Conservation (phyloP, 805 yeast genomes). For the Candida patagonica region DNA sequence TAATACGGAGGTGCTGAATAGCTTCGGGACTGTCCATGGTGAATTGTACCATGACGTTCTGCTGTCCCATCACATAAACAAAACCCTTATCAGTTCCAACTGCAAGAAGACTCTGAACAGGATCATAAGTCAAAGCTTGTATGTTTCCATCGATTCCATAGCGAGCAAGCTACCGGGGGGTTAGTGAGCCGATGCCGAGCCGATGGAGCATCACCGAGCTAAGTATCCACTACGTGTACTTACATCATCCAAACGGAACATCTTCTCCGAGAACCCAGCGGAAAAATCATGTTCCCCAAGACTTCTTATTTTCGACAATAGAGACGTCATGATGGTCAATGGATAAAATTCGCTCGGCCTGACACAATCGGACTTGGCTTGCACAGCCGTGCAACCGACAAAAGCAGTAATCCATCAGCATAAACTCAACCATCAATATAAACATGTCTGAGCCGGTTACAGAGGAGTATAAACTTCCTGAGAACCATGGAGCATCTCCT, state of each 20-base stretch:
- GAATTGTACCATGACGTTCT: conserved; percentile 63
- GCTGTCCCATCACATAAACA: conserved; percentile 75
- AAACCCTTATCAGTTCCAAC: conserved; percentile 63
- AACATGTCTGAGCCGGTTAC: conserved; percentile 1
- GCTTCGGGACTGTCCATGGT: conserved; percentile 36
- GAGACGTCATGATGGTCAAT: conserved; percentile 13
- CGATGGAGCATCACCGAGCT: background rate
- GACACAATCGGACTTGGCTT: background rate
- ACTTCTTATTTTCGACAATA: conserved; percentile 16
- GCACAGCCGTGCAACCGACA: background rate
- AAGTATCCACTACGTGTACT: conserved; percentile 8
- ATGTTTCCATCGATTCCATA: conserved; percentile 62
- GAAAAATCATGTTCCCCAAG: conserved; percentile 25
- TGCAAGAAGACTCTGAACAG: conserved; percentile 79
- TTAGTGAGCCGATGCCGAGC: conserved; percentile 6
- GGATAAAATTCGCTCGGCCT: background rate
- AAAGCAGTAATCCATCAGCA: background rate
- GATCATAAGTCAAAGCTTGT: conserved; percentile 68
- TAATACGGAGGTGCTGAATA: conserved; percentile 44
- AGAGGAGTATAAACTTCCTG: conserved; percentile 21
- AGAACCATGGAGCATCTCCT: conserved; percentile 35
- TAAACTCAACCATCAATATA: background rate
- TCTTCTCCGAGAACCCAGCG: conserved; percentile 22
- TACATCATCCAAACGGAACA: conserved; percentile 25
- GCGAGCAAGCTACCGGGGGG: conserved; percentile 23